These are phyloP conservation scores for Botrytis cinerea DNA, from an alignment of 2,329 filamentous ascomycete species.

Conservation along the genomic window DNA sequence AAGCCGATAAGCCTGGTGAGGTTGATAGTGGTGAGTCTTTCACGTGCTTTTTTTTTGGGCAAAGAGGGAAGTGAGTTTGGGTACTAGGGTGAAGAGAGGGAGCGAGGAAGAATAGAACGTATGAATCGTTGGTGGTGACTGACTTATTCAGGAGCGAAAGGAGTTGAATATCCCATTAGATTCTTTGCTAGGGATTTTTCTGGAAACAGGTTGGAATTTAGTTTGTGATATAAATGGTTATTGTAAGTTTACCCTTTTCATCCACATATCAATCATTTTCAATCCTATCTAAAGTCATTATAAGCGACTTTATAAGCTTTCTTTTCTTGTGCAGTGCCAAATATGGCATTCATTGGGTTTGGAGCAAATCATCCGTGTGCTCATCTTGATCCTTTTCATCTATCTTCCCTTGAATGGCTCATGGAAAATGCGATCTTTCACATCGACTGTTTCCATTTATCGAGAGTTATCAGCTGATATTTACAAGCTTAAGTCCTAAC, in stretches of 20 bases:
- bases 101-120: neutral
- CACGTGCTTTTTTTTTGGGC: neutral
- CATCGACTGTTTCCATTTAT: neutral
- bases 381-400: neutral
- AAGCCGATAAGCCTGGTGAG: slow-evolving; percentile 57
- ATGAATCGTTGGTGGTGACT: neutral
- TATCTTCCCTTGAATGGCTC: neutral
- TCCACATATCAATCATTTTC: neutral
- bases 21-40: slow-evolving; percentile 45
- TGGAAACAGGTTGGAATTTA: slow-evolving; percentile 57
- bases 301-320: neutral
- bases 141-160: slow-evolving; percentile 47
- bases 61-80: neutral
- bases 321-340: neutral
- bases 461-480: neutral
- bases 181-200: slow-evolving; percentile 64
- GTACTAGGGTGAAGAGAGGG: neutral
- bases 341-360: neutral
- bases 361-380: too few species aligned
- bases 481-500: neutral
- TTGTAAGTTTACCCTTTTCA: neutral
- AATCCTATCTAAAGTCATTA: neutral
- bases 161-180: slow-evolving; percentile 59
- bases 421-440: neutral
- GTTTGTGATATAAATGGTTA: slow-evolving; percentile 40